Conservation (phyloP, 164 flowering plant genomes). For the Saururus chinensis region DNA sequence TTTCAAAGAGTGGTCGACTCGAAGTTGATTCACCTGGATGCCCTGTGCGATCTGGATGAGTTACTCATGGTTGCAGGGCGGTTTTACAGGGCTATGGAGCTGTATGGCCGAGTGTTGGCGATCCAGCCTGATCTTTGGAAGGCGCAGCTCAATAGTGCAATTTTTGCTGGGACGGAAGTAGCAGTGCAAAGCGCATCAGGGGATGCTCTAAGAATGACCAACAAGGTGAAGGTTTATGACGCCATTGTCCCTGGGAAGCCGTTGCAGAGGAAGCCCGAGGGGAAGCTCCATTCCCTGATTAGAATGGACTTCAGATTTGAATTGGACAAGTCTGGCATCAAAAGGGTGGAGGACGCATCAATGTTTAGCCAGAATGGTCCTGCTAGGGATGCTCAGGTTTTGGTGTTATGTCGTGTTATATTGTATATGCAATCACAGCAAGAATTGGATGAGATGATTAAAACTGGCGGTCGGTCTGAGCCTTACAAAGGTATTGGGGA, state of each 20-base stretch:
- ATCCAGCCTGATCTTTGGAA: slow-evolving; percentile 12
- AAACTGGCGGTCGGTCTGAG: no score
- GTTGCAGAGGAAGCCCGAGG: slow-evolving; percentile 8
- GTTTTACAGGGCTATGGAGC: slow-evolving; percentile 12
- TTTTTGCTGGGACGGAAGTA: slow-evolving; percentile 7
- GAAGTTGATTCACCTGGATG: slow-evolving; percentile 13
- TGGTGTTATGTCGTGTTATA: no score
- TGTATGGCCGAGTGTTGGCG: slow-evolving; percentile 12
- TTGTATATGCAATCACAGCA: no score
- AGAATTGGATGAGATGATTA: no score
- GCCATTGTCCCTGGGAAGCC: slow-evolving; percentile 13
- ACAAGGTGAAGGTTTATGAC: slow-evolving; percentile 14
- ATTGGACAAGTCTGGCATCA: not conserved
- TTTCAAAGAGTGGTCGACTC: slow-evolving; percentile 13
- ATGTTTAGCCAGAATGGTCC: slow-evolving; percentile 4
- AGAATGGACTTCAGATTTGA: not conserved
- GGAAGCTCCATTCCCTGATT: no score
- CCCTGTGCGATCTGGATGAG: slow-evolving; percentile 11
- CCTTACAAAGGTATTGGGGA: no score
- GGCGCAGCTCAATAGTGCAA: slow-evolving; percentile 13
- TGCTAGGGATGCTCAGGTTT: no score
- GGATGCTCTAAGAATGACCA: no score
- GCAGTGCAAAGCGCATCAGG: slow-evolving; percentile 10
- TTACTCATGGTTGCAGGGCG: no score
- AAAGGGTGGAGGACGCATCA: slow-evolving; percentile 5